Conservation (phyloP, 2,329 filamentous ascomycete species). For the Epicoccum sorghinum region DNA sequence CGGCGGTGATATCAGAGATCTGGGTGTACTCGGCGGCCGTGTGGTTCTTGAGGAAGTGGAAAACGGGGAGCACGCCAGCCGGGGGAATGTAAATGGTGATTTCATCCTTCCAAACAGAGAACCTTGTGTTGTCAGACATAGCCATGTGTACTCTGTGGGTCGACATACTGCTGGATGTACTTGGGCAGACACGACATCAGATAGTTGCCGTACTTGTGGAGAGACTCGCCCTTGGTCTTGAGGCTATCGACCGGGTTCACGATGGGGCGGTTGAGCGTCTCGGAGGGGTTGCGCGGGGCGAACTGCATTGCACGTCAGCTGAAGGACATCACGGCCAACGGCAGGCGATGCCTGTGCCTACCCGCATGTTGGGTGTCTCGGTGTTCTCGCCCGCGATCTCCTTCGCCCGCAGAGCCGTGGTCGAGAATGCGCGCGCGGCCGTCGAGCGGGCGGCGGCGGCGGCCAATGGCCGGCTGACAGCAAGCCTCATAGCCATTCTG, state of each 20-base stretch:
- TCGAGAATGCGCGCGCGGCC: conserved; percentile 51
- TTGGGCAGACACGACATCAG: conserved; percentile 96
- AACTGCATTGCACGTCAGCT: conserved; percentile 43
- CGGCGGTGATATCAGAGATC: conserved; percentile 88
- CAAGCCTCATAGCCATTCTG: conserved; percentile 51
- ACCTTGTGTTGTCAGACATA: conserved; percentile 51
- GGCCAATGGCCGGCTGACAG: conserved; percentile 48
- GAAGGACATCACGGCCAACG: no score
- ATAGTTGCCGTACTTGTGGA: conserved; percentile 96
- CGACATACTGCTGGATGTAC: conserved; percentile 82
- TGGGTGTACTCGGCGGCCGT: conserved; percentile 96
- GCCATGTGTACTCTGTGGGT: background rate
- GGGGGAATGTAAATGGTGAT: conserved; percentile 92
- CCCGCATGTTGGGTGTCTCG: conserved; percentile 55
- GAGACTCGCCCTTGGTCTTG: conserved; percentile 79
- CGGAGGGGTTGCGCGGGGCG: conserved; percentile 50
- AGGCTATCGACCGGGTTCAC: conserved; percentile 95
- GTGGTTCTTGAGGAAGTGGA: conserved; percentile 96
- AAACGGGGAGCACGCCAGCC: conserved; percentile 85
- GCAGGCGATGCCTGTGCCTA: conserved; percentile 24
- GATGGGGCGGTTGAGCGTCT: conserved; percentile 74
- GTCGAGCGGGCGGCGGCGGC: conserved; percentile 43
- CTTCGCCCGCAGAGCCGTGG: conserved; percentile 50
- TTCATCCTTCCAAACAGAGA: conserved; percentile 99
- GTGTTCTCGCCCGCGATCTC: conserved; percentile 50